These are phyloP conservation scores for Microcyclospora tardicrescens DNA, from an alignment of 2,329 filamentous ascomycete genomes.

Conservation along the genomic window DNA sequence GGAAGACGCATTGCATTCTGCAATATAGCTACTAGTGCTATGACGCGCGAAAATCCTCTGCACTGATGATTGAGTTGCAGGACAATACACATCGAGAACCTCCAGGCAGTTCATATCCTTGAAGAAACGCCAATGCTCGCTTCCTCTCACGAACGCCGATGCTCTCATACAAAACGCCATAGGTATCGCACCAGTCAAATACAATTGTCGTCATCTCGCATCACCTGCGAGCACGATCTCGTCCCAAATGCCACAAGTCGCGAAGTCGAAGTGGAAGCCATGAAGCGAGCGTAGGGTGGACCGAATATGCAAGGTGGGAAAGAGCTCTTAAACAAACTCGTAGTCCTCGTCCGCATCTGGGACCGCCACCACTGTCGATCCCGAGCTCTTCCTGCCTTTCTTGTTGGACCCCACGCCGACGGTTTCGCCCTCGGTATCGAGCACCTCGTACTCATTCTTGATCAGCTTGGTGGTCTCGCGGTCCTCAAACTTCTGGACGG, in stretches of 20 bases:
- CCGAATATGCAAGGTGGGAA: too few relatives aligned
- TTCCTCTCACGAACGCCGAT: conserved; percentile 1
- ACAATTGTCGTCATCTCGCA: too few relatives aligned
- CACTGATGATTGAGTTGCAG: too few relatives aligned
- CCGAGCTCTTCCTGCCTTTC: conserved; percentile 22
- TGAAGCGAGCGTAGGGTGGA: too few relatives aligned
- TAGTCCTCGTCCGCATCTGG: conserved; percentile 22
- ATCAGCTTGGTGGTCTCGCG: conserved; percentile 48
- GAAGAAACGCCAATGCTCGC: conserved; percentile 9
- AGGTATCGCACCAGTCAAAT: too few relatives aligned
- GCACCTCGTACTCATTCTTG: conserved; percentile 47
- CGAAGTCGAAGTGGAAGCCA: too few relatives aligned
- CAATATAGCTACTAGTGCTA: too few relatives aligned
- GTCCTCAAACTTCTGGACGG: conserved; percentile 47
- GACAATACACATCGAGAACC: conserved; percentile 4
- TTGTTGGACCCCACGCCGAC: conserved; percentile 19
- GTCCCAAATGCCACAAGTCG: too few relatives aligned
- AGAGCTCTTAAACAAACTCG: conserved; percentile 20
- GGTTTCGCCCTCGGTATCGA: conserved; percentile 26
- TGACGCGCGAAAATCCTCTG: too few relatives aligned
- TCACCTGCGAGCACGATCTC: too few relatives aligned
- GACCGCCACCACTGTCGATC: conserved; percentile 13
- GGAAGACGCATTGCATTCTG: too few relatives aligned
- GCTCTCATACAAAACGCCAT: background rate
- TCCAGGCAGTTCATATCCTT: conserved; percentile 16